Evolutionary conservation across 345 rosid species (phyloP), one percentile per base, ranked within the genome.

Genomic region (Gossypium raimondii): DNA sequence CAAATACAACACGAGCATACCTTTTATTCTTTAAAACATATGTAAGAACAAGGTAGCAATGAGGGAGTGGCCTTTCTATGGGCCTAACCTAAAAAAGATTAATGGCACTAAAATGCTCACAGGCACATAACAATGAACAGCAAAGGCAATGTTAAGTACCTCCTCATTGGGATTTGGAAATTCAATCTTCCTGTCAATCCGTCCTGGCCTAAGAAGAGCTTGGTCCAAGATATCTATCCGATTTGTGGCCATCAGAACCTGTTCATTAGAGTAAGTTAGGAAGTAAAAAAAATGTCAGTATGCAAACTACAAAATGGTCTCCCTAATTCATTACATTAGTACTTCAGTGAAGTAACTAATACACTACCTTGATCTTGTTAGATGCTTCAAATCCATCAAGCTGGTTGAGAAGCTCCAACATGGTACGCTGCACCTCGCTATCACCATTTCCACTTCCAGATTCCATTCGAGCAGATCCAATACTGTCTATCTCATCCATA

Each of bases 381-480:
- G 99, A 93, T 2, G 98, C 99, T 81, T 96, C 95, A 64, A 96
- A 96, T 76, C 99, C 98, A 61, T 93, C 99, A 78, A 96, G 91
- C 84, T 93, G 99, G 62, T 96, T 93, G 67, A 96, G 98, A 82
- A 96, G 99, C 92, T 96, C 99, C 81, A 96, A 86, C 99, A 96
- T 96, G 79, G 99, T 93, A 14, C 99, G 69, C 80, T 93, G 98
- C 73, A 93, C 99, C 84, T 96, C 98, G 79, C 97, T 93, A 76
- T 96, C 99, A 62, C 99, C 97, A 73, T 90, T 96, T 51, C 99
- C 98, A 78, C 99, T 96, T 43, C 99, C 99, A 84, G 99, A 93
- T 81, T 96, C 99, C 98, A 96, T 96, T 82, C 99, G 89, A 76
- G 99, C 92, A 78, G 99, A 96, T 78, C 98, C 99, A 18, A 96